Evolutionary conservation across 768 basidiomycete species (phyloP).

Genomic region (Termitomyces sp.): DNA sequence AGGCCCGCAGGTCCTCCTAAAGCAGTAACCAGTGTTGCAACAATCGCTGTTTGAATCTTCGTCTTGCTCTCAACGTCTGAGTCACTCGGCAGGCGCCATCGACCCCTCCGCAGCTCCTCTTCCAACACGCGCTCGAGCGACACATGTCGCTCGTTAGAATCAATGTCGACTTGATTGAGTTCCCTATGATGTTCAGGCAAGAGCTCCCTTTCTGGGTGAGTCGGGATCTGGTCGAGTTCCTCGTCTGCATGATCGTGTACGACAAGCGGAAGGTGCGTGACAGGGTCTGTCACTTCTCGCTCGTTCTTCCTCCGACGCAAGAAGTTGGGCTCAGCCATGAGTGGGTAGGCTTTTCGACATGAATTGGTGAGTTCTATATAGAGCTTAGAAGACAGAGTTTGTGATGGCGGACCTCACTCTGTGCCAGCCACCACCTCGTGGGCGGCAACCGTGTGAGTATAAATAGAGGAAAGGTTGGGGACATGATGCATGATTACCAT

Average conservation of each 20-base stretch:
- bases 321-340: not conserved
- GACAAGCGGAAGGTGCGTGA: slow-evolving; percentile 31
- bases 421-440: not conserved
- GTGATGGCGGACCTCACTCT: not conserved
- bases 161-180: slow-evolving; percentile 15
- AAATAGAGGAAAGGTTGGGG: not conserved
- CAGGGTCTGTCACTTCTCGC: slow-evolving; percentile 32
- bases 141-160: slow-evolving; percentile 18
- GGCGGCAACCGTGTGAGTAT: not conserved
- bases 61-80: slow-evolving; percentile 21
- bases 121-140: slow-evolving; percentile 24
- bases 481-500: not conserved
- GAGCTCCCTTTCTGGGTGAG: slow-evolving; percentile 16
- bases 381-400: not conserved
- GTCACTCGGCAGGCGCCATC: slow-evolving; percentile 30
- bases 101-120: slow-evolving; percentile 23
- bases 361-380: not conserved
- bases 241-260: slow-evolving; percentile 30
- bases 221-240: slow-evolving; percentile 31
- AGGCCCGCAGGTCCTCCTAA: slow-evolving; percentile 20
- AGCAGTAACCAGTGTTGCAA: slow-evolving; percentile 26
- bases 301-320: slow-evolving; percentile 14
- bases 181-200: slow-evolving; percentile 13
- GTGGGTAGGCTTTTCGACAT: not conserved
- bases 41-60: slow-evolving; percentile 24